These are phyloP conservation scores for Colletotrichum tropicale DNA, from an alignment of 2,329 filamentous ascomycete species.

Conservation along the genomic window DNA sequence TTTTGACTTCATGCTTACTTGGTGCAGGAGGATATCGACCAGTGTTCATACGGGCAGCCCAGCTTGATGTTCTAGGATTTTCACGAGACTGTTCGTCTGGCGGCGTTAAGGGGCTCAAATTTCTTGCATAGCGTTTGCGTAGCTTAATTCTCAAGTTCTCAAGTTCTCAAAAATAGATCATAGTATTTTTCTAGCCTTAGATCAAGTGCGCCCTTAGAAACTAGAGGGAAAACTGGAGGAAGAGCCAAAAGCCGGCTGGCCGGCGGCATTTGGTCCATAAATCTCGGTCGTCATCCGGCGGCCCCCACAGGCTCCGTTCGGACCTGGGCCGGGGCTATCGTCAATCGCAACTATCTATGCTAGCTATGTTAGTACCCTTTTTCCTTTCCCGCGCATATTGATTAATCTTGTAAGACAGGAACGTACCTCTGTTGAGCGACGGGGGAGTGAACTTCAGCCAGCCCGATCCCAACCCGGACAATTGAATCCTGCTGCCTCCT, in stretches of 20 bases:
- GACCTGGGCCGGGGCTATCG: too few relatives aligned
- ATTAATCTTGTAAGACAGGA: not conserved
- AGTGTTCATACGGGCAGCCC: not conserved
- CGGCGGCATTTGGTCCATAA: not conserved
- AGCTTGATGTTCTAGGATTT: not conserved
- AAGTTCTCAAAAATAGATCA: too few relatives aligned
- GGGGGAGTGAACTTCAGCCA: not conserved
- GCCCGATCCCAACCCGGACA: not conserved
- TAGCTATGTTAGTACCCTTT: too few relatives aligned
- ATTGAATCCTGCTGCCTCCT: not conserved
- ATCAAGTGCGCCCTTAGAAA: not conserved
- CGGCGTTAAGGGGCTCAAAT: not conserved
- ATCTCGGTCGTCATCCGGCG: not conserved
- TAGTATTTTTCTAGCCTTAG: too few relatives aligned
- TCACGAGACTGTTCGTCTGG: not conserved
- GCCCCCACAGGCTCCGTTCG: not conserved
- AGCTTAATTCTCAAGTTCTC: not conserved
- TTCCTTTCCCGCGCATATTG: too few relatives aligned
- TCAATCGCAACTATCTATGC: not conserved
- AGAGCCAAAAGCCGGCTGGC: not conserved
- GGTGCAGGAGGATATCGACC: not conserved
- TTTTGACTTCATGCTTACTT: not conserved
- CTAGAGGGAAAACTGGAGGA: too few relatives aligned
- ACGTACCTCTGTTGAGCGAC: too few relatives aligned
- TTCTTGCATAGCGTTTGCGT: not conserved